These are phyloP conservation scores for Kwoniella newhampshirensis DNA, from an alignment of 768 basidiomycete genomes.

Conservation along the genomic window DNA sequence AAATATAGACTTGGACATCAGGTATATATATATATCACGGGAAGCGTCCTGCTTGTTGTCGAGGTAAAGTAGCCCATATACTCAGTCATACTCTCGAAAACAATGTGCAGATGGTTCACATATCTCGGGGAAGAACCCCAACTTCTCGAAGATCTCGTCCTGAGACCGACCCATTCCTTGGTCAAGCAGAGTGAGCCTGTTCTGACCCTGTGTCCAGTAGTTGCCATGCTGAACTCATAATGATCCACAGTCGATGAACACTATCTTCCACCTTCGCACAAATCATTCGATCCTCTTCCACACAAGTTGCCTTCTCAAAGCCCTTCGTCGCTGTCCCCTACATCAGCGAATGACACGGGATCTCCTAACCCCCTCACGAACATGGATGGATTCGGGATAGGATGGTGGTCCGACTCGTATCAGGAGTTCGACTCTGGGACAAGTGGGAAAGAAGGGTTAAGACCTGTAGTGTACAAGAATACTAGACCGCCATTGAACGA, in stretches of 20 bases:
- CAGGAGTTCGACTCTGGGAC: conserved; percentile 7
- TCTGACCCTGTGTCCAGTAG: neutral
- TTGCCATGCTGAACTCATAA: neutral
- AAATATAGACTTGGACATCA: no score
- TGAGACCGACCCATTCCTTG: conserved; percentile 22
- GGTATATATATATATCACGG: no score
- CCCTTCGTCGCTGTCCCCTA: neutral
- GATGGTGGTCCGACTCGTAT: conserved; percentile 16
- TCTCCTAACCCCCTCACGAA: conserved; percentile 23
- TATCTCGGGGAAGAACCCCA: conserved; percentile 24
- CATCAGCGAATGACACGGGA: conserved; percentile 10
- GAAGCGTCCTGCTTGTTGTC: no score
- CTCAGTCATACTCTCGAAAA: neutral
- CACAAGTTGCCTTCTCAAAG: neutral
- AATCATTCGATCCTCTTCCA: neutral
- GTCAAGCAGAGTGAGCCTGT: conserved; percentile 21
- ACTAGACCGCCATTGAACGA: conserved; percentile 25
- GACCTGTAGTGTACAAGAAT: conserved; percentile 21
- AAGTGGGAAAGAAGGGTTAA: conserved; percentile 1
- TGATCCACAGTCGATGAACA: conserved; percentile 12
- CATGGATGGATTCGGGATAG: conserved; percentile 26
- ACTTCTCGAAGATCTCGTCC: conserved; percentile 22
- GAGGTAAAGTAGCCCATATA: neutral
- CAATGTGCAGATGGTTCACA: conserved; percentile 27
- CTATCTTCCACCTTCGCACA: conserved; percentile 14